Evolutionary conservation across 75 land plant species (phyloP).

Genomic region (Picea glauca): DNA sequence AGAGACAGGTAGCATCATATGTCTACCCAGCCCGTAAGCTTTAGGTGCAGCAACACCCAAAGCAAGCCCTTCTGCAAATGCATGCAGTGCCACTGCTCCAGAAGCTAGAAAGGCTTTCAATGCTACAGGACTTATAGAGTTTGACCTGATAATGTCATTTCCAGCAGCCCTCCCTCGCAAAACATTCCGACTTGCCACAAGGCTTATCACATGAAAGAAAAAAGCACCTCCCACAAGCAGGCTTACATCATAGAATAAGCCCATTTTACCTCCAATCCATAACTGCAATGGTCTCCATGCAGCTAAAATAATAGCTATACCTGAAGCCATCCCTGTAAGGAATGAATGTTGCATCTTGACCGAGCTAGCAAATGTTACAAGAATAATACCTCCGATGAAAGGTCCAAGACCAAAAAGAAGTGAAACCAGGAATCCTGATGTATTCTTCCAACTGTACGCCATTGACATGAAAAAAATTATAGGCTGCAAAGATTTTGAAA

Average conservation of each 20-base stretch:
- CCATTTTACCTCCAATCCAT: conserved; percentile 60
- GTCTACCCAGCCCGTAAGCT: conserved; percentile 82
- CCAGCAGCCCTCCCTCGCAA: conserved; percentile 5
- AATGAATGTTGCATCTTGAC: conserved; percentile 64
- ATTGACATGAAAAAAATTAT: not conserved
- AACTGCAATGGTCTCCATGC: conserved; percentile 88
- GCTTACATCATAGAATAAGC: conserved; percentile 26
- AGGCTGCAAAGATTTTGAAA: not conserved
- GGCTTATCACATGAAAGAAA: conserved; percentile 28
- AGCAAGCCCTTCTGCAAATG: conserved; percentile 88
- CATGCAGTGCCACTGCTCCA: conserved; percentile 68
- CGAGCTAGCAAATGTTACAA: conserved; percentile 57
- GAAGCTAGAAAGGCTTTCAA: conserved; percentile 70
- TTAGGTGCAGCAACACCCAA: conserved; percentile 96
- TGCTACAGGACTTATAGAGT: conserved; percentile 47
- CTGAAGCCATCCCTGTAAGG: conserved; percentile 68
- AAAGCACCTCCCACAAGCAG: conserved; percentile 49
- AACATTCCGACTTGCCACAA: conserved; percentile 3
- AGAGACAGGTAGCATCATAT: conserved; percentile 83
- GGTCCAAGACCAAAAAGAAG: conserved; percentile 94
- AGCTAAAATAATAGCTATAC: conserved; percentile 82
- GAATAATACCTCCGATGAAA: conserved; percentile 65
- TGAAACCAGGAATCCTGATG: conserved; percentile 64
- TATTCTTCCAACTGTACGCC: conserved; percentile 52
- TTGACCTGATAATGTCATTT: not conserved